Evolutionary conservation across 148 eudicot genomes (phyloP), one percentile per base, ranked within the genome.

Genomic region (Nyssa sinensis): DNA sequence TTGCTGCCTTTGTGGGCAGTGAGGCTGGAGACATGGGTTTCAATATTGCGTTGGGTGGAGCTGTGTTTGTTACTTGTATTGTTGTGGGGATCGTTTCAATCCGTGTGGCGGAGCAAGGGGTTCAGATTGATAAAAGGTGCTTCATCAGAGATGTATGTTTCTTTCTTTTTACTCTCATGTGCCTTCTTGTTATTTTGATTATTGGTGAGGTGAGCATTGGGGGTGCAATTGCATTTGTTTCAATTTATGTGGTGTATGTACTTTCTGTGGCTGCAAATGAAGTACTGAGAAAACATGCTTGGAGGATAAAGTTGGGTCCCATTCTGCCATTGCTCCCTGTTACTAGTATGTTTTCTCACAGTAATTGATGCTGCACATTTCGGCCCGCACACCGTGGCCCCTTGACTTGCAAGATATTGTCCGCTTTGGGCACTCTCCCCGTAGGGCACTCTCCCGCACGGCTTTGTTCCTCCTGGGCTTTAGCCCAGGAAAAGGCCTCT

Each of bases 31-130:
- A 80, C 16, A 85, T 90, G 19, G 95, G 95, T 16, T 60, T 90
- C 10, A 90, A 85, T 74, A 65, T 87, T 75, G 84, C 88, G 14
- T 64, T 90, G 39, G 94, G 94, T 41, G 94, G 88, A 11, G 90
- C 90, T 67, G 80, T 88, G 24, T 90, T 90, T 64, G 79, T 90
- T 4, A 83, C 85, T 34, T 88, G 92, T 86, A 32, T 90, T 30
- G 92, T 90, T 64, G 94, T 78, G 0, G 94, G 94, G 9, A 85
- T 82, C 29, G 73, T 90, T 74, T 80, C 92, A 4, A 6, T 90
- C 0, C 67, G 75, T 25, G 85, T 90, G 11, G 80, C 91, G 4
- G 60, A 85, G 33, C 84, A 80, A 62, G 62, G 69, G 67, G 71
- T 88, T 23, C 81, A 66, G 61, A 88, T 90, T 33, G 87, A 85